Conservation (phyloP, 805 yeast genomes). For the Saitoella complicata region DNA sequence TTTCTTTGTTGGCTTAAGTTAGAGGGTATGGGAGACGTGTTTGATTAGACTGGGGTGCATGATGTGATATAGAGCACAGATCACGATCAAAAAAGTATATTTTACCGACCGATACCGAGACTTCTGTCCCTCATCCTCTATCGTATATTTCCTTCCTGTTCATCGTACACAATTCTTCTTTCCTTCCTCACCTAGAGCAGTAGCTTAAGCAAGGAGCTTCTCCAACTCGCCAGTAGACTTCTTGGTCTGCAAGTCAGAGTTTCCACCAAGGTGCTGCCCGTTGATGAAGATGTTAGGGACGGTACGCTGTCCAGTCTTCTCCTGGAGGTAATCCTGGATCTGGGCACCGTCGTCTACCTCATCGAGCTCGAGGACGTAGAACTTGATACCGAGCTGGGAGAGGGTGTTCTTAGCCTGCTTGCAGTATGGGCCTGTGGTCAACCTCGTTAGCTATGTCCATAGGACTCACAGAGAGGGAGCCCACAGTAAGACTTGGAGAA, state of each 20-base stretch:
- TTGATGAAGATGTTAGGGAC: conserved; percentile 86
- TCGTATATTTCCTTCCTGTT: too few species aligned
- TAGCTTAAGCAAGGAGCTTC: not conserved
- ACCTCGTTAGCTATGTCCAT: not conserved
- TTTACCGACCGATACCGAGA: too few species aligned
- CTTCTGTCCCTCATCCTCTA: too few species aligned
- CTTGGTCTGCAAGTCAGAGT: conserved; percentile 2
- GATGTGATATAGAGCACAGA: too few species aligned
- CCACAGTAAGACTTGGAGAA: conserved; percentile 3
- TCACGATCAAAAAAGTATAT: too few species aligned
- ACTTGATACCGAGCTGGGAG: conserved; percentile 26
- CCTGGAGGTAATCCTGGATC: conserved; percentile 47
- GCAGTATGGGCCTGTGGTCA: conserved; percentile 18
- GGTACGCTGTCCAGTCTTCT: conserved; percentile 76
- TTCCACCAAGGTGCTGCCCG: conserved; percentile 80
- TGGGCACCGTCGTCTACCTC: conserved; percentile 30
- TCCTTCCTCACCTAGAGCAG: too few species aligned
- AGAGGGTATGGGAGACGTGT: too few species aligned
- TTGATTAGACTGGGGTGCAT: too few species aligned
- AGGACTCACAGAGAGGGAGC: not conserved
- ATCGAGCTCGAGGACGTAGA: conserved; percentile 22
- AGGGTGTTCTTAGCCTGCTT: conserved; percentile 31
- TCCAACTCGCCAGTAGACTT: not conserved
- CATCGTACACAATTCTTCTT: too few species aligned
- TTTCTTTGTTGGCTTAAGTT: conserved; percentile 4